Evolutionary conservation across 352 stramenopile species (phyloP).

Genomic region (Pythium utonaiense): DNA sequence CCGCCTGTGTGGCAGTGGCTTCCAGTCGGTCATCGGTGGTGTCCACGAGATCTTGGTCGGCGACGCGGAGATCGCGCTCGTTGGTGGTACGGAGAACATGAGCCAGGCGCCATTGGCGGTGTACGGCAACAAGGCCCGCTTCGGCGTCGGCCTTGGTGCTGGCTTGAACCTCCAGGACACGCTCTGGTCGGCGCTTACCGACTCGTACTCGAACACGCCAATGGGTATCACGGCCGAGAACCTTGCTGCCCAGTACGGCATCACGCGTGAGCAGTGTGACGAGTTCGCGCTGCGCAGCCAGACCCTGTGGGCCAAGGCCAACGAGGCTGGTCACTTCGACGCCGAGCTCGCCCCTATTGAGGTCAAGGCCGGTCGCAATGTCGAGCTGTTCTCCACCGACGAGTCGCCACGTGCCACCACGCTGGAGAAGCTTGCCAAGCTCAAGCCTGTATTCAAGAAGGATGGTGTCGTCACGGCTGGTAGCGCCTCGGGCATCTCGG

Average conservation of each 20-base stretch:
- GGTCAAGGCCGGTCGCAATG: conserved; percentile 91
- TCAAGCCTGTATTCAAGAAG: conserved; percentile 98
- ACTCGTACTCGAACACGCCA: conserved; percentile 92
- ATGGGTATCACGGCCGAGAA: conserved; percentile 99
- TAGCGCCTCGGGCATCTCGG: conserved; percentile 96
- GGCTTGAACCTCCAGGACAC: conserved; percentile 94
- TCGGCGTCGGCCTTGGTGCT: conserved; percentile 90
- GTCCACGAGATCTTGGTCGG: conserved; percentile 90
- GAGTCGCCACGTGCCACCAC: conserved; percentile 79
- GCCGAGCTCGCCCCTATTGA: conserved; percentile 91
- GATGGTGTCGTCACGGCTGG: conserved; percentile 95
- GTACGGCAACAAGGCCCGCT: conserved; percentile 91
- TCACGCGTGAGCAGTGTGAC: conserved; percentile 94
- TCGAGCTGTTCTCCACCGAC: conserved; percentile 74
- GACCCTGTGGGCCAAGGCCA: conserved; percentile 87
- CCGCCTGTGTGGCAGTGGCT: conserved; percentile 95
- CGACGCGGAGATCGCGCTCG: conserved; percentile 88
- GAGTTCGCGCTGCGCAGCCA: conserved; percentile 94
- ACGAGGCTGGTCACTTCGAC: conserved; percentile 92
- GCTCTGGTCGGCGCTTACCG: conserved; percentile 96
- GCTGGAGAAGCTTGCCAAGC: conserved; percentile 84
- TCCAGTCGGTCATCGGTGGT: conserved; percentile 94
- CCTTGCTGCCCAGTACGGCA: conserved; percentile 93
- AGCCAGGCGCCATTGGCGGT: conserved; percentile 91
- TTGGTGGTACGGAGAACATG: conserved; percentile 95